phyloP scores from a whole-genome alignment of 805 yeast species.

The Metschnikowia cerradonensis region DNA sequence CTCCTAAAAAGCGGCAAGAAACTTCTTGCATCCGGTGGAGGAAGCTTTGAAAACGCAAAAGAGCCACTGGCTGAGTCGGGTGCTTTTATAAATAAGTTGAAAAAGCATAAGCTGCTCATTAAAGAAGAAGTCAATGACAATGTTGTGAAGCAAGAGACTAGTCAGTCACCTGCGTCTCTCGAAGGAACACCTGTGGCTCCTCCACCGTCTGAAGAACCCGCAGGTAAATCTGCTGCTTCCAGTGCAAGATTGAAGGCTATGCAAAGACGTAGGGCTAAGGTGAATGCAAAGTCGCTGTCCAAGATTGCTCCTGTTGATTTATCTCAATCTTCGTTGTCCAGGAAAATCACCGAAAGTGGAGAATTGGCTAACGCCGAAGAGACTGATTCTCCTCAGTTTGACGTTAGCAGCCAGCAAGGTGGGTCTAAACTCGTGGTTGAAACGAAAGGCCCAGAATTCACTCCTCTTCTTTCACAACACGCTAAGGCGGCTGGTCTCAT shows the following conservation, averaged over 20 bases:
- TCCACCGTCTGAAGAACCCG: constrained; percentile 16
- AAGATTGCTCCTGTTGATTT: constrained; percentile 57
- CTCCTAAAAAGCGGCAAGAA: constrained; percentile 49
- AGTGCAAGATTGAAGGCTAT: constrained; percentile 86
- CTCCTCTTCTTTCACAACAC: constrained; percentile 67
- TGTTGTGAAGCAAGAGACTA: not conserved
- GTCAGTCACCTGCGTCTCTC: not conserved
- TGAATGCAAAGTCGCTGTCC: constrained; percentile 50
- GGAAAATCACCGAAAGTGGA: constrained; percentile 46
- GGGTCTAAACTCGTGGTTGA: constrained; percentile 83
- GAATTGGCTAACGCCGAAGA: constrained; percentile 18
- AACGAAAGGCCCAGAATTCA: constrained; percentile 58
- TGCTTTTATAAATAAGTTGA: constrained; percentile 44
- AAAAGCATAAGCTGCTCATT: constrained; percentile 46
- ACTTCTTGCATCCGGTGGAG: constrained; percentile 62
- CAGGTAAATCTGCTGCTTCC: constrained; percentile 28
- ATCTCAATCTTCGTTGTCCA: constrained; percentile 65
- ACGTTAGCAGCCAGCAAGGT: constrained; percentile 74
- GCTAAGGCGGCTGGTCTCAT: constrained; percentile 68
- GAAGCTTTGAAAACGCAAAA: constrained; percentile 29
- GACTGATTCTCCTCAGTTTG: constrained; percentile 37
- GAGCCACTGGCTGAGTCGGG: constrained; percentile 37
- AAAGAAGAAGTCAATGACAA: constrained; percentile 14
- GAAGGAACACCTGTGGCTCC: not conserved
- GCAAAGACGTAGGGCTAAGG: constrained; percentile 89